phyloP scores from a whole-genome alignment of 257 asterid genomes.

The Gentiana dahurica region DNA sequence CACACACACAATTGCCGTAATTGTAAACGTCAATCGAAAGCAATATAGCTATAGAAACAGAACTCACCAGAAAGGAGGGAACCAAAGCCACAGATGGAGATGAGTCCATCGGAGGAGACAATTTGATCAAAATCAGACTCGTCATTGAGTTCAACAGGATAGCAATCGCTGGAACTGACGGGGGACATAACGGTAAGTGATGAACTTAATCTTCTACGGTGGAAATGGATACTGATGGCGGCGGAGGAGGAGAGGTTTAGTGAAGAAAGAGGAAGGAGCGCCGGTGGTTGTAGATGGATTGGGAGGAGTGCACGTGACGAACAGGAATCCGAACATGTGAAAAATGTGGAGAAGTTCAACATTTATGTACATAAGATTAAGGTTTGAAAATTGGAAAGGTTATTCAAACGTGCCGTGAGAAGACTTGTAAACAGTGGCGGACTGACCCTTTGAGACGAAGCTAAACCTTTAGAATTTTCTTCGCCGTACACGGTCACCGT shows the following conservation, averaged over 20 bases:
- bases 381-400: too few relatives aligned
- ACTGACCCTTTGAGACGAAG: too few relatives aligned
- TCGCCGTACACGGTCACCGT: too few relatives aligned
- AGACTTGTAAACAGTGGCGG: too few relatives aligned
- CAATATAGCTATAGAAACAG: background rate
- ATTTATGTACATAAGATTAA: too few relatives aligned
- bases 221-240: conserved; percentile 4
- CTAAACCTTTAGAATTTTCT: too few relatives aligned
- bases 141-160: conserved; percentile 37
- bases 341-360: too few relatives aligned
- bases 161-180: conserved; percentile 7
- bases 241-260: background rate
- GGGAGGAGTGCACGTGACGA: too few relatives aligned
- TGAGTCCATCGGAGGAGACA: conserved; percentile 67
- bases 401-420: too few relatives aligned
- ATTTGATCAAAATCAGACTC: conserved; percentile 69
- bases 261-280: background rate
- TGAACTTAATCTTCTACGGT: background rate
- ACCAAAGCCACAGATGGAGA: conserved; percentile 87
- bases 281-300: too few relatives aligned
- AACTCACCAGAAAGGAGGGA: conserved; percentile 88
- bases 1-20: too few relatives aligned
- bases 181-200: conserved; percentile 9
- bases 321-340: too few relatives aligned
- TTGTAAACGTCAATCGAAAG: background rate